Evolutionary conservation across 2,329 filamentous ascomycete species (phyloP).

Genomic region (Chrysoporthe austroafricana): DNA sequence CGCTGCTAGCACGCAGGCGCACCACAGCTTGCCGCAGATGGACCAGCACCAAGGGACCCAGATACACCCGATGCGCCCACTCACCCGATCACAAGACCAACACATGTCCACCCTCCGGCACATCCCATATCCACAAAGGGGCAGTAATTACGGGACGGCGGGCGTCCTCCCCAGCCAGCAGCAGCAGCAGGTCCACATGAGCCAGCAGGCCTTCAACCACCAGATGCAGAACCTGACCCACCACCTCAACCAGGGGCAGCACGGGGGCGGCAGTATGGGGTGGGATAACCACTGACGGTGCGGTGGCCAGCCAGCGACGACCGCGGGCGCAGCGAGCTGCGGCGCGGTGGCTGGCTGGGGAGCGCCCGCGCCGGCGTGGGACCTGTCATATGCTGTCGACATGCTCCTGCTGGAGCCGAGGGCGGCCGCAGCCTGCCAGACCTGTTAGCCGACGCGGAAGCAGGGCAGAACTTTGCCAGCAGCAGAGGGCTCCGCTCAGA

Average conservation of each 20-base stretch:
- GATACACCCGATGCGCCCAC: conserved; percentile 7
- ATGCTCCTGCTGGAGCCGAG: conserved; percentile 18
- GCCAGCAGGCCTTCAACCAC: conserved; percentile 23
- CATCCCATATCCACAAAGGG: conserved; percentile 17
- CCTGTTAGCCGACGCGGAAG: neutral
- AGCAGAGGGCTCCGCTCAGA: neutral
- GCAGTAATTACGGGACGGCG: conserved; percentile 8
- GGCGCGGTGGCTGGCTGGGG: conserved; percentile 21
- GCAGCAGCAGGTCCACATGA: conserved; percentile 19
- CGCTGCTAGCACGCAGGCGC: conserved; percentile 14
- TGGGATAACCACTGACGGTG: conserved; percentile 28
- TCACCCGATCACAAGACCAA: conserved; percentile 10
- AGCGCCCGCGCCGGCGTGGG: conserved; percentile 17
- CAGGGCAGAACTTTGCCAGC: neutral
- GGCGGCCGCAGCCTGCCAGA: neutral
- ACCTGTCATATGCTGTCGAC: conserved; percentile 19
- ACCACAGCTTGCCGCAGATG: conserved; percentile 15
- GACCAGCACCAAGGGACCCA: conserved; percentile 14
- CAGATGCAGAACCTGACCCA: conserved; percentile 20
- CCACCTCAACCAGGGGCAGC: conserved; percentile 25
- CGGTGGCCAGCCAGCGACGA: conserved; percentile 18
- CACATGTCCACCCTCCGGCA: conserved; percentile 19
- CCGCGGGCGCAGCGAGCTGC: conserved; percentile 10
- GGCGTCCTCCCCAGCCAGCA: conserved; percentile 25
- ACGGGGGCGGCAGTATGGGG: conserved; percentile 18